Evolutionary conservation across 306 rosid species (phyloP).

Genomic region (Trifolium repens): DNA sequence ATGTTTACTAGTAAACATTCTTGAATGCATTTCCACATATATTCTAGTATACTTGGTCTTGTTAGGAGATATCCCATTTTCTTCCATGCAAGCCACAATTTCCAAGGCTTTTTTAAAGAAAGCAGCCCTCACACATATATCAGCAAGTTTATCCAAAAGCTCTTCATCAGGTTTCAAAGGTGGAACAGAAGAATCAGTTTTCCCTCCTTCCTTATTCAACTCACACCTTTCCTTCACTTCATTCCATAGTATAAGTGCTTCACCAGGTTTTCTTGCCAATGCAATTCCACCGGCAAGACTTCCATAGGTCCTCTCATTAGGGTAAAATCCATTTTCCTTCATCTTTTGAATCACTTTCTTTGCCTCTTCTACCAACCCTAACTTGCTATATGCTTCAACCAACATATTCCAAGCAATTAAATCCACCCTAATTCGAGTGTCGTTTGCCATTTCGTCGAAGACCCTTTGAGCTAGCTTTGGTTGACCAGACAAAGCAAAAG

Average conservation of each 20-base stretch:
- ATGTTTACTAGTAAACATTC: slow-evolving; percentile 97
- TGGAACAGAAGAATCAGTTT: slow-evolving; percentile 56
- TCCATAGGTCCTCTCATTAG: slow-evolving; percentile 86
- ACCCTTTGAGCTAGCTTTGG: slow-evolving; percentile 95
- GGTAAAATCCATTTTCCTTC: slow-evolving; percentile 79
- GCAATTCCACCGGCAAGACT: slow-evolving; percentile 84
- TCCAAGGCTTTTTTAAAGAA: slow-evolving; percentile 91
- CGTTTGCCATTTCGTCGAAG: slow-evolving; percentile 82
- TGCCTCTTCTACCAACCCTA: slow-evolving; percentile 83
- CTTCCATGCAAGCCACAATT: slow-evolving; percentile 99
- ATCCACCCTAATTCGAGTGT: slow-evolving; percentile 83
- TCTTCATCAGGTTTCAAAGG: slow-evolving; percentile 90
- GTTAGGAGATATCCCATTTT: slow-evolving; percentile 87
- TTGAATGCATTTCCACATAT: slow-evolving; percentile 99
- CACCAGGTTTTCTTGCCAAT: slow-evolving; percentile 91
- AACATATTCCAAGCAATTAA: slow-evolving; percentile 90
- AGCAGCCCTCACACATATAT: slow-evolving; percentile 95
- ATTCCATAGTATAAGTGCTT: slow-evolving; percentile 91
- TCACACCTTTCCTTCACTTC: slow-evolving; percentile 91
- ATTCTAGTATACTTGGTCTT: slow-evolving; percentile 90
- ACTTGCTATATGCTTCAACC: slow-evolving; percentile 89
- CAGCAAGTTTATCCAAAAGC: slow-evolving; percentile 85
- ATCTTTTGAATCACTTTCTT: slow-evolving; percentile 75
- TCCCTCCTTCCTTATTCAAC: slow-evolving; percentile 43
- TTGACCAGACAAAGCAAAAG: slow-evolving; percentile 85